phyloP scores from a whole-genome alignment of 805 yeast genomes.

The Sugiyamaella lignohabitans region DNA sequence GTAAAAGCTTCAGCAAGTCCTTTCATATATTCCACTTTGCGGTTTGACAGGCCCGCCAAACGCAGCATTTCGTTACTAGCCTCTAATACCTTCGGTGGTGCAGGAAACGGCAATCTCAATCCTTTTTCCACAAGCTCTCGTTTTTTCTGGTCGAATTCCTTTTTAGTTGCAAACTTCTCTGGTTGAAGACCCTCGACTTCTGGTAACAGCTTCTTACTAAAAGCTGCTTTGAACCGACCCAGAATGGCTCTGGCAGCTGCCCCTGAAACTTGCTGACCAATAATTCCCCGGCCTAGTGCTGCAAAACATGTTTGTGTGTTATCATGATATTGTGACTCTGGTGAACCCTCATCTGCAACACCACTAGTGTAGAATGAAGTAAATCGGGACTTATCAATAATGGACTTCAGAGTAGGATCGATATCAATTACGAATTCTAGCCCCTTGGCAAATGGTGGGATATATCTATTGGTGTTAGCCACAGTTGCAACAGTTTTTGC shows the following conservation, averaged over 20 bases:
- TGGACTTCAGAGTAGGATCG: constrained; percentile 35
- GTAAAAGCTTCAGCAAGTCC: constrained; percentile 45
- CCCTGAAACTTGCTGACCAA: constrained; percentile 43
- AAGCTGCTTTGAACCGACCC: constrained; percentile 38
- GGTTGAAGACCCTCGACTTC: background rate
- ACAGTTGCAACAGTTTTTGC: background rate
- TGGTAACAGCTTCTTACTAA: constrained; percentile 17
- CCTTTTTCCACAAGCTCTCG: background rate
- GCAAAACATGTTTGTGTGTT: constrained; percentile 3
- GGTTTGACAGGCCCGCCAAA: constrained; percentile 58
- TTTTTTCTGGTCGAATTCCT: background rate
- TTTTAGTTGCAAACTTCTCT: constrained; percentile 2
- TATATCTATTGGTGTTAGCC: constrained; percentile 16
- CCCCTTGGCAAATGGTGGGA: constrained; percentile 33
- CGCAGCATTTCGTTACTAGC: constrained; percentile 45
- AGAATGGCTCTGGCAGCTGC: constrained; percentile 68
- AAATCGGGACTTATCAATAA: constrained; percentile 28
- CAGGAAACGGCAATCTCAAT: constrained; percentile 37
- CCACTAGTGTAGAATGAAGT: constrained; percentile 22
- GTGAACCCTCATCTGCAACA: constrained; percentile 4
- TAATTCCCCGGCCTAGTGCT: constrained; percentile 21
- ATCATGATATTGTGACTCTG: background rate
- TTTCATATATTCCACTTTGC: constrained; percentile 60
- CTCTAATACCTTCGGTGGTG: constrained; percentile 42
- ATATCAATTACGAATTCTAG: constrained; percentile 29